phyloP scores from a whole-genome alignment of 345 rosid species.

The Pugionium dolabratum region DNA sequence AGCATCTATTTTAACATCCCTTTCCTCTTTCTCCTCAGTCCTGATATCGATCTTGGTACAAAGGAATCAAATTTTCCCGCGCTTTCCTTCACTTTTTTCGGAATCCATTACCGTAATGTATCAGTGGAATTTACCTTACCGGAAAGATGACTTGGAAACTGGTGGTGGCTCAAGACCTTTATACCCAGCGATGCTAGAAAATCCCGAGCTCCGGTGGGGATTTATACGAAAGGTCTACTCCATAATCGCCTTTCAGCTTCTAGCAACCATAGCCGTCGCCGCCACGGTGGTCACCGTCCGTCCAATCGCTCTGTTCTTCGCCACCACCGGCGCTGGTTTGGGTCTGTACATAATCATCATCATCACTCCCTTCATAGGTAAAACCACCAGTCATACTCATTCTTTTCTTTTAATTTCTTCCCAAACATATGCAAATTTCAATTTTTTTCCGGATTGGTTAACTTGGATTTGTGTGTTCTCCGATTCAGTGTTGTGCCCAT shows the following conservation, averaged over 20 bases:
- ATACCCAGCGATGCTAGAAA: constrained; percentile 75
- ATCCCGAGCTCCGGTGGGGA: constrained; percentile 78
- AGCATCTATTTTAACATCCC: background rate
- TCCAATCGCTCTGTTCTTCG: constrained; percentile 64
- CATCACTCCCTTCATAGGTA: constrained; percentile 66
- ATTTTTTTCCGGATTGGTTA: too few species aligned
- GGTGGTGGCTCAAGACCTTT: constrained; percentile 57
- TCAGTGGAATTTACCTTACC: constrained; percentile 53
- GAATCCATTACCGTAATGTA: constrained; percentile 16
- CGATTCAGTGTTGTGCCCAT: constrained; percentile 65
- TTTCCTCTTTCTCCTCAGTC: background rate
- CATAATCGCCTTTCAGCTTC: constrained; percentile 65
- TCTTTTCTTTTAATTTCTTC: too few species aligned
- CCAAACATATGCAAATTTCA: too few species aligned
- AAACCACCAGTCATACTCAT: too few species aligned
- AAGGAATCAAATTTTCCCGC: constrained; percentile 4
- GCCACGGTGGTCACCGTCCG: constrained; percentile 62
- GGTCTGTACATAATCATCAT: constrained; percentile 67
- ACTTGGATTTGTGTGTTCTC: background rate
- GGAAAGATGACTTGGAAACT: constrained; percentile 64
- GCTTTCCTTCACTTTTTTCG: background rate
- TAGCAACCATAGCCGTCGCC: constrained; percentile 67
- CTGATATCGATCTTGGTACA: background rate
- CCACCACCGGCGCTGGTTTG: constrained; percentile 55
- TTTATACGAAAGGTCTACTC: constrained; percentile 77